Conservation (phyloP, 257 asterid genomes). For the Solanum gracilifrons region DNA sequence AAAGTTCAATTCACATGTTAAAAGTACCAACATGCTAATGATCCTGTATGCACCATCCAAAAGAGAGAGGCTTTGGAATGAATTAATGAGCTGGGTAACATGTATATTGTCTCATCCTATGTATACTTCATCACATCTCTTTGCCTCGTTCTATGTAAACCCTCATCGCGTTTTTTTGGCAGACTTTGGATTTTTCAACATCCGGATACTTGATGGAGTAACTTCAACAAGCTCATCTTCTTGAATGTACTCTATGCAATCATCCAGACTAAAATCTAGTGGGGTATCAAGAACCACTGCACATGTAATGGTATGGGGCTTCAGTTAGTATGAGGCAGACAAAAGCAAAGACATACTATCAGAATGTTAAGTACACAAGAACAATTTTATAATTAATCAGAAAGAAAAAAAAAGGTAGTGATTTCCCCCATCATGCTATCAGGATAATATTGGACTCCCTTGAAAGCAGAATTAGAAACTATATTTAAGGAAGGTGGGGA, state of each 20-base stretch:
- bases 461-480: background rate
- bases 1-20: background rate
- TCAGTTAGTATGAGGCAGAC: background rate
- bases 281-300: slow-evolving; percentile 88
- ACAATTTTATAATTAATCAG: background rate
- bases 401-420: background rate
- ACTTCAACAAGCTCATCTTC: slow-evolving; percentile 98
- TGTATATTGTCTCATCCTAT: background rate
- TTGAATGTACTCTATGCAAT: slow-evolving; percentile 99
- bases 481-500: background rate
- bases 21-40: background rate
- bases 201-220: slow-evolving; percentile 79
- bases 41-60: background rate
- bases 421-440: background rate
- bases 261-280: slow-evolving; percentile 80
- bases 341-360: background rate
- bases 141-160: background rate
- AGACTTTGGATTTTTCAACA: slow-evolving; percentile 77
- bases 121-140: background rate
- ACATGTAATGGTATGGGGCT: slow-evolving; percentile 3
- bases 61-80: background rate
- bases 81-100: background rate
- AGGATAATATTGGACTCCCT: background rate
- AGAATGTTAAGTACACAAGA: background rate
- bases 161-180: slow-evolving; percentile 39